Evolutionary conservation across 176 grass and related monocot genomes (phyloP).

Genomic region (Calamus simplicifolius): DNA sequence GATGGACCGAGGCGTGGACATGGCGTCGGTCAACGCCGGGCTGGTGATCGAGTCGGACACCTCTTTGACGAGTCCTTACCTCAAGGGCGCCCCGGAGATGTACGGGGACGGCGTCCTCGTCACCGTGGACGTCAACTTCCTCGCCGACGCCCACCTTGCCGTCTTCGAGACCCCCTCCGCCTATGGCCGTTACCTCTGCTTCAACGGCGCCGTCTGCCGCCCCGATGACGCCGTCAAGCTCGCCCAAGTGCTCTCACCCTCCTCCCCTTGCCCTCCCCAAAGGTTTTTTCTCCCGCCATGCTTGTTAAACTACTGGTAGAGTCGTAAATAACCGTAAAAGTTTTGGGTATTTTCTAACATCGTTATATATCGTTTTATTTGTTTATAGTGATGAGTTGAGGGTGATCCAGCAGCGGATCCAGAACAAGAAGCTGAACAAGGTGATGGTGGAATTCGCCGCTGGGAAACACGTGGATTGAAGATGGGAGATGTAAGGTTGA

Average conservation of each 20-base stretch:
- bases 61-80: constrained; percentile 42
- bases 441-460: constrained; percentile 69
- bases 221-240: constrained; percentile 67
- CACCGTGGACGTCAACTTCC: constrained; percentile 65
- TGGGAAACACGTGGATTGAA: constrained; percentile 36
- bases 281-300: constrained; percentile 6
- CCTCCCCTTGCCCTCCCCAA: constrained; percentile 15
- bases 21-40: constrained; percentile 84
- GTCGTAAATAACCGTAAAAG: too few relatives aligned
- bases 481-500: too few relatives aligned
- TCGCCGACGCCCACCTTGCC: constrained; percentile 70
- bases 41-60: constrained; percentile 31
- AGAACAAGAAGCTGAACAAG: constrained; percentile 76
- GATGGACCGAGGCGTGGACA: constrained; percentile 87
- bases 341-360: too few relatives aligned
- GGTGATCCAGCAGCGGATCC: constrained; percentile 60
- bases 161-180: constrained; percentile 66
- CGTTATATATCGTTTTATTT: too few relatives aligned
- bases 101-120: constrained; percentile 75
- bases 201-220: constrained; percentile 52
- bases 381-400: constrained; percentile 56
- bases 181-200: constrained; percentile 84
- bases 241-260: constrained; percentile 42
- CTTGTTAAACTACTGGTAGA: too few relatives aligned
- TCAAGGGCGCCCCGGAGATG: constrained; percentile 78